A percentile compares a stretch with the other conserved stretches of the same genome.
Evolutionary conservation across 73 alveolate genomes (phyloP).

Genomic region (Paramecium octaurelia): DNA sequence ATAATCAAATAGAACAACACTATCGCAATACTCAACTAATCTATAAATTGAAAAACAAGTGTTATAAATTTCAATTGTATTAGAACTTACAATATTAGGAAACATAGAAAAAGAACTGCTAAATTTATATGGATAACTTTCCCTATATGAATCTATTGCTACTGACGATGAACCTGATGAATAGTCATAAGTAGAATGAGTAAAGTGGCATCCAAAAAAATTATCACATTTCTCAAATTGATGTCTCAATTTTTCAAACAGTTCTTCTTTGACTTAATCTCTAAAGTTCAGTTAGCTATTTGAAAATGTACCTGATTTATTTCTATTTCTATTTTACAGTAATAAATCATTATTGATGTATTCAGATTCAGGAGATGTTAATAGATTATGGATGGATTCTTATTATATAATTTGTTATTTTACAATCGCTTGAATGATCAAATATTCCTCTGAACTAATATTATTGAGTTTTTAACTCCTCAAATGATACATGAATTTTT

Average conservation of each 20-base stretch:
- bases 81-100: background rate
- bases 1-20: background rate
- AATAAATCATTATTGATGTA: background rate
- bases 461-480: background rate
- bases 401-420: background rate
- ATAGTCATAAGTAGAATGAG: background rate
- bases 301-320: background rate
- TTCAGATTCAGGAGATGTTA: background rate
- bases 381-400: background rate
- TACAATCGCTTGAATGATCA: background rate
- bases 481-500: background rate
- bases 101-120: background rate
- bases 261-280: background rate
- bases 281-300: background rate
- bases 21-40: background rate
- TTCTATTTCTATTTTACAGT: background rate
- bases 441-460: background rate
- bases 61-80: background rate
- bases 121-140: background rate
- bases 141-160: background rate
- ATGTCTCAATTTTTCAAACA: background rate
- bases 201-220: background rate
- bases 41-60: background rate
- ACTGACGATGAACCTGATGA: background rate
- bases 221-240: background rate